Conservation (phyloP, 2,329 filamentous ascomycete species). For the Apiospora rasikravindrae region DNA sequence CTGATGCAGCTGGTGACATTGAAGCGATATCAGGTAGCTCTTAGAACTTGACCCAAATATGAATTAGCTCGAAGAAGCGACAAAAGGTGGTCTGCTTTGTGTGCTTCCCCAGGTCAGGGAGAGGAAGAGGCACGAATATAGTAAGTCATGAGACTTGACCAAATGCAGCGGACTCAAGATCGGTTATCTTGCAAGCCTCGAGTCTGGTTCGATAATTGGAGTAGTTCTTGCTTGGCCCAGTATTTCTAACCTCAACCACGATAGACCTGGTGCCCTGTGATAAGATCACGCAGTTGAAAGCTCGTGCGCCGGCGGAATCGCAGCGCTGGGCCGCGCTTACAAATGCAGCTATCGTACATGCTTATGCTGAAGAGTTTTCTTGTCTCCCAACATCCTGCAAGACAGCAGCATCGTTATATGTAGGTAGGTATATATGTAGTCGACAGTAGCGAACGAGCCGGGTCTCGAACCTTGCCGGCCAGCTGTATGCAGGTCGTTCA, state of each 20-base stretch:
- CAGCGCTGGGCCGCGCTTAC: neutral
- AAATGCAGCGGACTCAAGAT: neutral
- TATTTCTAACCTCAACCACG: neutral
- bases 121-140: neutral
- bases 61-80: no score
- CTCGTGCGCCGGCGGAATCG: neutral
- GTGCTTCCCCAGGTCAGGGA: no score
- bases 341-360: neutral
- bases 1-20: neutral
- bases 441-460: neutral
- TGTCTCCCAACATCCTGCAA: neutral
- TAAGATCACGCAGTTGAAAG: neutral
- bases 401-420: neutral
- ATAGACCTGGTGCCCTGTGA: neutral
- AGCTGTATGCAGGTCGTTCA: neutral
- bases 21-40: neutral
- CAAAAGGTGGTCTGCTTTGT: no score
- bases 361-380: neutral
- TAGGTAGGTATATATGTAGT: neutral
- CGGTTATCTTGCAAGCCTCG: neutral
- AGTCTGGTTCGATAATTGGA: neutral
- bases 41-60: neutral
- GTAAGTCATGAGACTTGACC: neutral
- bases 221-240: neutral
- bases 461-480: neutral